phyloP scores from a whole-genome alignment of 305 asterid species.

The Fraxinus angustifolia region DNA sequence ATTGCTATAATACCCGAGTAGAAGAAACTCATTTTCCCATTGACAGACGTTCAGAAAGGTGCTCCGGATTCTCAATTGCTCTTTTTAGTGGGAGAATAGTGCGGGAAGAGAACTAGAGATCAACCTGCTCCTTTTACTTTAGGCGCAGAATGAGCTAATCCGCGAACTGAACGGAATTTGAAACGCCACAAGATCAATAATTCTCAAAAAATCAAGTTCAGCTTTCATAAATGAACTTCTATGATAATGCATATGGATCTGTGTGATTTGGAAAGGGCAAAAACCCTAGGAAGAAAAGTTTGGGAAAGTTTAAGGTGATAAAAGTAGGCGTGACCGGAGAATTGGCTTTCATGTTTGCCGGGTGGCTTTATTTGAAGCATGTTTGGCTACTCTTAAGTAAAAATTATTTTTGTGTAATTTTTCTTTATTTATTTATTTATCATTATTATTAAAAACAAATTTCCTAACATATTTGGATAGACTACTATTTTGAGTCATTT shows the following conservation, averaged over 20 bases:
- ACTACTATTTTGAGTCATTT: no score
- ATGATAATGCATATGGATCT: background rate
- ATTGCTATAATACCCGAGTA: background rate
- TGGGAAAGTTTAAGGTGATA: background rate
- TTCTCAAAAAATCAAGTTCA: background rate
- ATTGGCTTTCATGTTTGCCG: background rate
- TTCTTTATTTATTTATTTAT: no score
- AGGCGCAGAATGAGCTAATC: background rate
- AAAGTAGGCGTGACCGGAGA: background rate
- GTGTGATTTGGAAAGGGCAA: background rate
- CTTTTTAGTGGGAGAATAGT: background rate
- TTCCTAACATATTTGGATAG: background rate
- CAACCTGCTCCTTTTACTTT: background rate
- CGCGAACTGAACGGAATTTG: background rate
- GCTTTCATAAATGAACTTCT: background rate
- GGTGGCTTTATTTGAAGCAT: background rate
- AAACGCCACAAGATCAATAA: background rate
- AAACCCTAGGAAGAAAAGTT: constrained; percentile 1
- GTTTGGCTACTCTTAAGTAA: background rate
- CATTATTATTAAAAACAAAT: no score
- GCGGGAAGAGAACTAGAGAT: background rate
- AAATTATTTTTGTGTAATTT: background rate
- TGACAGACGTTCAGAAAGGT: background rate
- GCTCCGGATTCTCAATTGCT: background rate
- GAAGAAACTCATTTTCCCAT: background rate